Percentiles rank a stretch among this genome's conserved stretches.
phyloP scores from a whole-genome alignment of 2,329 filamentous ascomycete species.

The Trichoderma atrobrunneum region DNA sequence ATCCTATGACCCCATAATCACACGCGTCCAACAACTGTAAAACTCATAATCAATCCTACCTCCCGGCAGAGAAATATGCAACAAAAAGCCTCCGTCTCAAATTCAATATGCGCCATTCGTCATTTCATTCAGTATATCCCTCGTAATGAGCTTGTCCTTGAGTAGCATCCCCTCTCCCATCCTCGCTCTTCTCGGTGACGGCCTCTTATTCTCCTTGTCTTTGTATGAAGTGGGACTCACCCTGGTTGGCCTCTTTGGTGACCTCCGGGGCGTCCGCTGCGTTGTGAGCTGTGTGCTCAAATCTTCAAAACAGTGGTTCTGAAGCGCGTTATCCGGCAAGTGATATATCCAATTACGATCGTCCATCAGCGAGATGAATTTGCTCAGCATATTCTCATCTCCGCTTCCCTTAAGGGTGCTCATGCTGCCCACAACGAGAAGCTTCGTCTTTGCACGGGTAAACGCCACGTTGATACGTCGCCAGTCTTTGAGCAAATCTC shows the following conservation, averaged over 20 bases:
- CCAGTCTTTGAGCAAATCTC: conserved; percentile 88
- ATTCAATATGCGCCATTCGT: conserved; percentile 42
- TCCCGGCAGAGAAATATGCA: not conserved
- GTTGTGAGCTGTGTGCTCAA: conserved; percentile 45
- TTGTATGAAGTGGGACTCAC: conserved; percentile 30
- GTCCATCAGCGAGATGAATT: conserved; percentile 76
- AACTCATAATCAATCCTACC: not conserved
- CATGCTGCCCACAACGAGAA: conserved; percentile 82
- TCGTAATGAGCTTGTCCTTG: conserved; percentile 65
- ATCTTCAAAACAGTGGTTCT: conserved; percentile 67
- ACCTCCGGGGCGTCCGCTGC: conserved; percentile 33
- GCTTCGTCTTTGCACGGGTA: conserved; percentile 86
- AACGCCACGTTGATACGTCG: conserved; percentile 93
- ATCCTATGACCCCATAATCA: not conserved
- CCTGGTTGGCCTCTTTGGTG: conserved; percentile 20
- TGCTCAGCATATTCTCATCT: conserved; percentile 71
- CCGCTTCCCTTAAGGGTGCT: conserved; percentile 72
- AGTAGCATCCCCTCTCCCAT: conserved; percentile 61
- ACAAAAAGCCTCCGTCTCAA: not conserved
- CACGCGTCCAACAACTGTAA: not conserved
- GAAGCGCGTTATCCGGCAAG: conserved; percentile 60
- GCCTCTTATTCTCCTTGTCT: conserved; percentile 47
- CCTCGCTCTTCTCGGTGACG: conserved; percentile 54
- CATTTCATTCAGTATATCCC: conserved; percentile 75
- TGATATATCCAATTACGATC: conserved; percentile 76